These are phyloP conservation scores for Saccharomycopsis hybrid DNA, from an alignment of 1,139 yeast genomes.

Conservation along the genomic window DNA sequence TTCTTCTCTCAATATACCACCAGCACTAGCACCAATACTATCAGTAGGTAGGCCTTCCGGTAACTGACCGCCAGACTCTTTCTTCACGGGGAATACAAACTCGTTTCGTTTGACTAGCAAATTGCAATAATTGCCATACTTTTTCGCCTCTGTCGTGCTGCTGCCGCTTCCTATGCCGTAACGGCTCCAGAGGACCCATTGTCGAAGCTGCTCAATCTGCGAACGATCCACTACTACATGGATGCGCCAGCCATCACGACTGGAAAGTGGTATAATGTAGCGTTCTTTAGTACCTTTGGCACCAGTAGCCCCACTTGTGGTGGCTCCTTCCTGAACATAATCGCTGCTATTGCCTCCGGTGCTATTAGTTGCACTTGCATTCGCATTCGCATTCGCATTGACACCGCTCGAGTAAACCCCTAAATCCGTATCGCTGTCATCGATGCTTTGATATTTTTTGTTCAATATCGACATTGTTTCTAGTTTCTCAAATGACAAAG, in stretches of 20 bases:
- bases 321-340: neutral
- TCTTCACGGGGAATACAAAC: slow-evolving; percentile 6
- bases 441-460: neutral
- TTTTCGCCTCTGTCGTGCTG: no score
- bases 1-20: neutral
- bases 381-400: no score
- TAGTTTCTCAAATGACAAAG: neutral
- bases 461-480: slow-evolving; percentile 1
- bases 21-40: neutral
- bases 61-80: no score
- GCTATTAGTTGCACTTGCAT: neutral
- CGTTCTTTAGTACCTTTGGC: slow-evolving; percentile 5
- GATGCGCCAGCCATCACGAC: slow-evolving; percentile 15
- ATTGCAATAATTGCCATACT: slow-evolving; percentile 12
- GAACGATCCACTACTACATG: slow-evolving; percentile 10
- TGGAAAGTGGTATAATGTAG: slow-evolving; percentile 3
- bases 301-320: neutral
- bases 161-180: neutral
- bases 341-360: neutral
- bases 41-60: no score
- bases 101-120: slow-evolving; percentile 3
- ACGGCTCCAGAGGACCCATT: neutral
- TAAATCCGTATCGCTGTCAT: neutral
- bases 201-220: slow-evolving; percentile 5
- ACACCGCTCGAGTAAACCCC: neutral